Percentiles rank a stretch among this genome's conserved stretches.
Evolutionary conservation across 805 yeast genomes (phyloP).

Genomic region (Saitoella complicata): DNA sequence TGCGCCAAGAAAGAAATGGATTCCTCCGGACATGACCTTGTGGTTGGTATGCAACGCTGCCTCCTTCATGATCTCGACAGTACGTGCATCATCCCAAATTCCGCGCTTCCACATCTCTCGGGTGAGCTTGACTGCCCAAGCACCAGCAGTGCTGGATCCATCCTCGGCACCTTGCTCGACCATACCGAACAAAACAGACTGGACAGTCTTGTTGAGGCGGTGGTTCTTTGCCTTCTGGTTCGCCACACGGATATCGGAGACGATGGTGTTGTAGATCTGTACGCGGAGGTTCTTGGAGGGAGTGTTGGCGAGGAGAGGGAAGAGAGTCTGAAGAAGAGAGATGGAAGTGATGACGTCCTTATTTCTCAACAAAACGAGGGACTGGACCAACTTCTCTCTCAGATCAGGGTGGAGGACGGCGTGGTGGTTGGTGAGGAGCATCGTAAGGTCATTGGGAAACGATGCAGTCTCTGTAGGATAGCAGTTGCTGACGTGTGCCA

Average conservation of each 20-base stretch:
- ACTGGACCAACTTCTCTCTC: slow-evolving; percentile 80
- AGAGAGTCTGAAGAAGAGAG: slow-evolving; percentile 63
- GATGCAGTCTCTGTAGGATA: slow-evolving; percentile 75
- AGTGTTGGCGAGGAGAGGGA: slow-evolving; percentile 60
- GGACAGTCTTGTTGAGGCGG: slow-evolving; percentile 75
- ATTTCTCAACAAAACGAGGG: slow-evolving; percentile 78
- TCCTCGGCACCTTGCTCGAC: slow-evolving; percentile 38
- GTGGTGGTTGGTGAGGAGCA: slow-evolving; percentile 57
- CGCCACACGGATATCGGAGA: slow-evolving; percentile 62
- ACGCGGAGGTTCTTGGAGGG: slow-evolving; percentile 67
- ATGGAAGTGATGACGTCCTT: slow-evolving; percentile 69
- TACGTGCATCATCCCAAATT: slow-evolving; percentile 93
- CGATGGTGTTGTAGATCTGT: slow-evolving; percentile 65
- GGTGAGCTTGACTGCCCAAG: slow-evolving; percentile 92
- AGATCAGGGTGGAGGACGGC: slow-evolving; percentile 67
- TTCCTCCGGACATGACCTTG: slow-evolving; percentile 82
- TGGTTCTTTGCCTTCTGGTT: slow-evolving; percentile 84
- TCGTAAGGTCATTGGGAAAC: slow-evolving; percentile 68
- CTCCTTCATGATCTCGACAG: slow-evolving; percentile 95
- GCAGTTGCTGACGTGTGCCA: slow-evolving; percentile 80
- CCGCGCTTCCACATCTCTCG: slow-evolving; percentile 96
- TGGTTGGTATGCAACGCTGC: slow-evolving; percentile 79
- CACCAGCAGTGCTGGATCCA: slow-evolving; percentile 37
- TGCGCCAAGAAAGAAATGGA: slow-evolving; percentile 81
- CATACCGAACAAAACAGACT: slow-evolving; percentile 76